Evolutionary conservation across 257 asterid genomes (phyloP).

Genomic region (Osmanthus fragrans): DNA sequence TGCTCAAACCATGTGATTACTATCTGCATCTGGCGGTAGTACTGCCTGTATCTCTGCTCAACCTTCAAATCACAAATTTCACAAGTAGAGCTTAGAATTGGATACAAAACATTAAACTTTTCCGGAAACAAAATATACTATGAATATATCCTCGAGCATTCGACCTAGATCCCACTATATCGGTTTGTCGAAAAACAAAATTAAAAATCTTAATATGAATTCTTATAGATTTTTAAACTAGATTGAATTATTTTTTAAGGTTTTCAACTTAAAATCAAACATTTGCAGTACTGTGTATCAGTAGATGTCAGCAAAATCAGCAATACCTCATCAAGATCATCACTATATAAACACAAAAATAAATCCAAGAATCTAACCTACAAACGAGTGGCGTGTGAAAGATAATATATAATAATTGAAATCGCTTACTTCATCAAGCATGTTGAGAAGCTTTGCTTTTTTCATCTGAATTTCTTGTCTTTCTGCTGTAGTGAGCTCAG

Average conservation of each 20-base stretch:
- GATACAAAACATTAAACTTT: neutral
- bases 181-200: neutral
- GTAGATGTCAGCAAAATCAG: conserved; percentile 21
- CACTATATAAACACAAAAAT: neutral
- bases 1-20: conserved; percentile 92
- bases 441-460: conserved; percentile 91
- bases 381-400: too few relatives aligned
- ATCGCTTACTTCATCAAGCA: conserved; percentile 89
- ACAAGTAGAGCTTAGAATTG: neutral
- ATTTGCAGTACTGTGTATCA: neutral
- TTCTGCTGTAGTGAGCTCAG: conserved; percentile 75
- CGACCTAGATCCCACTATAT: neutral
- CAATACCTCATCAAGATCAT: conserved; percentile 22
- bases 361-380: too few relatives aligned
- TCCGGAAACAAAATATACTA: neutral
- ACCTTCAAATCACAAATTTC: conserved; percentile 47
- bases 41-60: conserved; percentile 92
- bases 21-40: conserved; percentile 89
- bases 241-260: too few relatives aligned
- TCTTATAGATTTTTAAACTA: neutral
- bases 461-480: conserved; percentile 97
- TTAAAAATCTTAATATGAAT: neutral
- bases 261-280: too few relatives aligned
- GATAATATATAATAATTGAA: neutral
- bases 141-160: neutral